Conservation (phyloP, 345 rosid species). For the Balakata baccata region DNA sequence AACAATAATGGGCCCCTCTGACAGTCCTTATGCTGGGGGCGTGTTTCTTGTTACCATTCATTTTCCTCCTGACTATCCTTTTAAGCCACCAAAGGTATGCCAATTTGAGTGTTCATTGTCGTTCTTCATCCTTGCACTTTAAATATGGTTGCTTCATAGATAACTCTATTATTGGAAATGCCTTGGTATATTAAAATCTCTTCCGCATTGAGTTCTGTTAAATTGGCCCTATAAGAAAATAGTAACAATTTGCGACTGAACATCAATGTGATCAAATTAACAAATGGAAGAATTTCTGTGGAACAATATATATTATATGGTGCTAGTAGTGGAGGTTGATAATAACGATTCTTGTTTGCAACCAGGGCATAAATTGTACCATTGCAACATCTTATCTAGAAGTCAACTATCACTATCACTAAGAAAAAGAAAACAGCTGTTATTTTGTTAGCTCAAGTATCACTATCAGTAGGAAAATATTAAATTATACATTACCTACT, state of each 20-base stretch:
- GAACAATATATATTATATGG: not conserved
- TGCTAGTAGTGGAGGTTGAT: not conserved
- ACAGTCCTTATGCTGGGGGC: constrained; percentile 38
- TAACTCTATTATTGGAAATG: not conserved
- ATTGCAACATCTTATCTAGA: not conserved
- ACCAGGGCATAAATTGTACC: not conserved
- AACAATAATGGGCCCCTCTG: constrained; percentile 40
- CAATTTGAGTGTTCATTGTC: not conserved
- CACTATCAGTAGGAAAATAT: too few relatives aligned
- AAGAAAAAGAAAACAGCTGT: not conserved
- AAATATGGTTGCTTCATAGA: not conserved
- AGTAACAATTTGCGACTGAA: not conserved
- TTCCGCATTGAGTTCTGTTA: not conserved
- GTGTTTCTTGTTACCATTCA: constrained; percentile 37
- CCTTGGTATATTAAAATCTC: not conserved
- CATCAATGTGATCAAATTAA: not conserved
- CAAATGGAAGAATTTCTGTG: not conserved
- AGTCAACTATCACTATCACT: not conserved
- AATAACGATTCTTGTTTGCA: not conserved
- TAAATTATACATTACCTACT: too few relatives aligned
- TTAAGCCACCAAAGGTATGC: constrained; percentile 40
- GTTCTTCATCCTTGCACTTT: not conserved
- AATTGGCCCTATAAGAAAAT: not conserved
- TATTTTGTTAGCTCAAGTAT: too few relatives aligned
- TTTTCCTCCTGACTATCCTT: constrained; percentile 41